Conservation (phyloP, 2,329 filamentous ascomycete species). For the Clarireedia homoeocarpa region DNA sequence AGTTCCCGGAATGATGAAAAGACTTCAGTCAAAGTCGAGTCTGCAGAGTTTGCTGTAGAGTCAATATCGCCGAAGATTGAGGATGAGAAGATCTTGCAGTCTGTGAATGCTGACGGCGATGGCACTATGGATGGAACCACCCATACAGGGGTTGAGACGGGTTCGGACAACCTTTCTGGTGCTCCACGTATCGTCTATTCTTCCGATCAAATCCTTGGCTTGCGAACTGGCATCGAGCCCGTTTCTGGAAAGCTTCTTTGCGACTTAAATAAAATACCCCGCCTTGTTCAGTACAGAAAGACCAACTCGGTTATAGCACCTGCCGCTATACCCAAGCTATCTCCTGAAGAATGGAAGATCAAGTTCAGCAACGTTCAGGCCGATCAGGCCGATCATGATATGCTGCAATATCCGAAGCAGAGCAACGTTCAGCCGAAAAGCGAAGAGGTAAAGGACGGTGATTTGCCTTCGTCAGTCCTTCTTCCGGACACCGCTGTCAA, state of each 20-base stretch:
- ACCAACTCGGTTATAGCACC: background rate
- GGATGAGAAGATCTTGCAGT: background rate
- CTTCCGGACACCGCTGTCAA: too few relatives aligned
- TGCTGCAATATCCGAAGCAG: too few relatives aligned
- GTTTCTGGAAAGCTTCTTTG: background rate
- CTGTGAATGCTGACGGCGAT: too few relatives aligned
- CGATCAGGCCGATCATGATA: background rate
- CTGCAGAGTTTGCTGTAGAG: background rate
- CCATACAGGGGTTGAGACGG: background rate
- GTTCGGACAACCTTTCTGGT: background rate
- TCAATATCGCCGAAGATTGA: background rate
- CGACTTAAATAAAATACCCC: background rate
- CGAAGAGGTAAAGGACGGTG: background rate
- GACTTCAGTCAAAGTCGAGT: background rate
- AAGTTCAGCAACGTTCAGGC: background rate
- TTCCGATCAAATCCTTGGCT: background rate
- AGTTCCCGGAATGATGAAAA: background rate
- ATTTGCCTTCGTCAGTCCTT: too few relatives aligned
- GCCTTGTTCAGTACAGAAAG: background rate
- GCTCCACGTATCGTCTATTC: background rate
- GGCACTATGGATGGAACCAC: background rate
- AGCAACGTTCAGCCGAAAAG: background rate
- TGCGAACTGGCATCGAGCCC: background rate
- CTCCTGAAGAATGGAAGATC: background rate
- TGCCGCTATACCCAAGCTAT: background rate